Base-by-base conservation (phyloP, 1,284 basidiomycete species). In the Singerocomus rubriflavus region DNA sequence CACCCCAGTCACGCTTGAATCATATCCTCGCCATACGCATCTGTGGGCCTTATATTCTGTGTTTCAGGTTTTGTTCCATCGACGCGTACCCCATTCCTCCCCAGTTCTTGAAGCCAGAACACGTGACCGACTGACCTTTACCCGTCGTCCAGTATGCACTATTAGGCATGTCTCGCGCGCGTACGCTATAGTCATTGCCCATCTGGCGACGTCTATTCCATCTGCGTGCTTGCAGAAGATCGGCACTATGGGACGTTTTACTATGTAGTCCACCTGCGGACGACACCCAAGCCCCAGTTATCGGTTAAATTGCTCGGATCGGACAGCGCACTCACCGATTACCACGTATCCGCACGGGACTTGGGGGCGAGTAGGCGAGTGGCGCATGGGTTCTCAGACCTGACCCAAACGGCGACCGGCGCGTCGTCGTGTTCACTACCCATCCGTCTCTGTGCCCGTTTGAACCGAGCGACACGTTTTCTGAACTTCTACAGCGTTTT, bases 351-450 rank as follows among this genome's bases (percentile, higher is more conserved):
- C 11, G 57, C 77, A 8, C 71, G 69, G 51, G 62, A 67, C 1
- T 55, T 80, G 4, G 78, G 79, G 0, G 54, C 68, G 0, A 66
- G 70, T 33, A 77, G 74, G 0, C 65, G 63, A 71, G 77, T 1
- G 79, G 76, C 0, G 64, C 74, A 4, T 79, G 77, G 74, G 65
- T 78, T 12, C 72, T 77, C 54, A 63, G 73, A 29, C 62, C 64
- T 30, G 64, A 72, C 33, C 61, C 57, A 9, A 71, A 58, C 30
- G 71, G 70, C 31, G 51, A 32, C 13, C 45, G 46, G 0, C 35
- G 32, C 10, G 38, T 62, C 3, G 44, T 58, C 8, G 46, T 52
- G 17, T 60, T 60, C 25, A 48, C 57, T 5, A 29, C 41, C 14
- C n/a, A 42, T 33, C 48, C 33, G 6, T 39, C 48, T 25, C n/a